Evolutionary conservation across 1,284 basidiomycete genomes (phyloP).

Genomic region (Ceratobasidium sp.): DNA sequence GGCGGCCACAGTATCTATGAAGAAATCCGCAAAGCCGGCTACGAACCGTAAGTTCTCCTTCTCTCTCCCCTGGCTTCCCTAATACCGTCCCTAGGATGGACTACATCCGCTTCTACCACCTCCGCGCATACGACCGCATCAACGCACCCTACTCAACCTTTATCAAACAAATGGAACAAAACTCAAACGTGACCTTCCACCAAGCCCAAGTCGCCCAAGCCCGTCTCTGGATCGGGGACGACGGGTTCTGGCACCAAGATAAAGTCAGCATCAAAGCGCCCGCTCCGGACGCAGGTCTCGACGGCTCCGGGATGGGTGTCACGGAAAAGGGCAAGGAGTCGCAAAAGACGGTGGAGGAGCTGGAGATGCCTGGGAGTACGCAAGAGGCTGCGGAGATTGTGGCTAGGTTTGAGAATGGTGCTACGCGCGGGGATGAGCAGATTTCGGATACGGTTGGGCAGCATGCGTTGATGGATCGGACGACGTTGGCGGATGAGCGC

Average conservation of each 20-base stretch:
- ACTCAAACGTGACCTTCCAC: constrained; percentile 83
- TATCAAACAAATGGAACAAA: constrained; percentile 78
- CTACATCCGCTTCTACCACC: constrained; percentile 89
- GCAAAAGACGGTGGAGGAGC: constrained; percentile 61
- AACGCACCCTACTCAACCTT: constrained; percentile 76
- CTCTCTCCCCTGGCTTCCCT: not conserved
- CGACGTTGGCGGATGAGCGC: constrained; percentile 73
- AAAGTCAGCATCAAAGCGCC: constrained; percentile 53
- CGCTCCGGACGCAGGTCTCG: constrained; percentile 46
- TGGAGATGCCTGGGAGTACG: constrained; percentile 73
- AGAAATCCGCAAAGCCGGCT: constrained; percentile 80
- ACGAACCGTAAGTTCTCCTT: constrained; percentile 77
- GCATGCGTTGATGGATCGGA: constrained; percentile 76
- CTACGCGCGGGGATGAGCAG: constrained; percentile 68
- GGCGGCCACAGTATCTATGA: constrained; percentile 90
- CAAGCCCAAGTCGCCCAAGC: constrained; percentile 89
- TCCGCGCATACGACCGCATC: constrained; percentile 91
- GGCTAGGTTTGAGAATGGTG: constrained; percentile 74
- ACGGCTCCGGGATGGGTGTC: constrained; percentile 47
- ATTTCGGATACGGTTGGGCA: constrained; percentile 83
- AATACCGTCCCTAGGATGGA: constrained; percentile 65
- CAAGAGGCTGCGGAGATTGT: constrained; percentile 76
- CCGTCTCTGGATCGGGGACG: constrained; percentile 79
- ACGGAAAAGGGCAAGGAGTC: constrained; percentile 41
- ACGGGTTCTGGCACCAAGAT: constrained; percentile 51